Base-by-base conservation (phyloP, 176 grass and related monocot species). In the Ananas comosus region DNA sequence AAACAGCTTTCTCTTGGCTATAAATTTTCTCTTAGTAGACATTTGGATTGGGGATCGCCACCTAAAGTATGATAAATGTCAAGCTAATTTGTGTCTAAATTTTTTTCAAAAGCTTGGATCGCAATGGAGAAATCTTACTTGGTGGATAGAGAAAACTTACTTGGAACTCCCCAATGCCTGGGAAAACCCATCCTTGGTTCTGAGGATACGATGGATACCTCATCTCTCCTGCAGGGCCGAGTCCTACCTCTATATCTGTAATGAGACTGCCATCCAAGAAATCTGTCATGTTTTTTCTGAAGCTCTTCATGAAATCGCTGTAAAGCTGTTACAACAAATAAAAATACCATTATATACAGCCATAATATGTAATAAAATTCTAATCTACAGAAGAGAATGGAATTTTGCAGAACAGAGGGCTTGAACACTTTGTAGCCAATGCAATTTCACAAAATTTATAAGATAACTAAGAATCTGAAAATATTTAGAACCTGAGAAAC, bases 111-210 rank as follows among this genome's bases (percentile, higher is more conserved):
- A 29, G 28, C 28, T 29, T 29, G 28, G 28, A 29, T 29, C 28
- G 3, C 28, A 29, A 29, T 29, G 4, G 28, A 29, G 28, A 29
- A 29, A 29, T 29, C 28, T 29, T 29, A 29, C 28, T 29, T 29
- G 28, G 50, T 3, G 9, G 13, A 71, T 59, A 59, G 19, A 59
- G 7, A 59, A 59, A 2, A 14, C 83, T 87, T 65, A 86, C 91
- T 63, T 90, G 85, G 81, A 92, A 97, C 76, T 83, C 93, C 70
- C 93, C 93, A 75, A 97, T 72, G 64, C 93, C 93, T 68, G 93
- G 93, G 85, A 59, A 96, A 10, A 12, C 64, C 89, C 93, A 96
- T 59, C 86, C 93, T 27, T 97, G 88, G 58, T 65, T 76, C 71
- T 87, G 73, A 54, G 86, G 83, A 70, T 92, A 97, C 0, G 89